Evolutionary conservation across 2,329 filamentous ascomycete genomes (phyloP).

Genomic region (Ilyonectria destructans): DNA sequence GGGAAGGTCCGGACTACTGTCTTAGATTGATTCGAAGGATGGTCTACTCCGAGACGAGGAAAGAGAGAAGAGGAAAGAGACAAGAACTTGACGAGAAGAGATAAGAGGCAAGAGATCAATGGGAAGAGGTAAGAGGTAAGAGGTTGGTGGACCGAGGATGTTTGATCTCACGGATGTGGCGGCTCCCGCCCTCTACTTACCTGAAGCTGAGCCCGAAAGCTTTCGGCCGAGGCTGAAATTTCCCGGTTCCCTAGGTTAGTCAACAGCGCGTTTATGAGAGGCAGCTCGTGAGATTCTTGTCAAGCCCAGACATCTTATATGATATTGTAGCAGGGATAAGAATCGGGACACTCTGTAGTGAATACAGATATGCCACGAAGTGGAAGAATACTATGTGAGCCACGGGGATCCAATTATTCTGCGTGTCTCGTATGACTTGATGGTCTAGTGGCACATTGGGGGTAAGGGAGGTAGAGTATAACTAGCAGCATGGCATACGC

Average conservation of each 20-base stretch:
- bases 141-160: neutral
- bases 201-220: neutral
- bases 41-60: neutral
- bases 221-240: neutral
- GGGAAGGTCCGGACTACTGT: neutral
- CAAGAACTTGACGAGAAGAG: slow-evolving; percentile 15
- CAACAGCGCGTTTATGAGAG: neutral
- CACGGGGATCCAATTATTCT: too few relatives aligned
- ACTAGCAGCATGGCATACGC: too few relatives aligned
- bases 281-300: too few relatives aligned
- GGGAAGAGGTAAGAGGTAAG: slow-evolving; percentile 9
- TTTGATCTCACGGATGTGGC: neutral
- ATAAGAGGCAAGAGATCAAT: too few relatives aligned
- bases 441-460: too few relatives aligned
- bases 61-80: slow-evolving; percentile 29
- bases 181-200: neutral
- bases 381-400: too few relatives aligned
- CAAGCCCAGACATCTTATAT: too few relatives aligned
- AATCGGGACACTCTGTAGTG: too few relatives aligned
- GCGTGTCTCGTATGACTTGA: too few relatives aligned
- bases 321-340: too few relatives aligned
- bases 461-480: too few relatives aligned
- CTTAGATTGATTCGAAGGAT: neutral
- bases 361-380: too few relatives aligned
- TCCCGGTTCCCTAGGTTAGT: neutral